Base-by-base conservation (phyloP, 75 land plant genomes). In the Chamaecyparis obtusa region DNA sequence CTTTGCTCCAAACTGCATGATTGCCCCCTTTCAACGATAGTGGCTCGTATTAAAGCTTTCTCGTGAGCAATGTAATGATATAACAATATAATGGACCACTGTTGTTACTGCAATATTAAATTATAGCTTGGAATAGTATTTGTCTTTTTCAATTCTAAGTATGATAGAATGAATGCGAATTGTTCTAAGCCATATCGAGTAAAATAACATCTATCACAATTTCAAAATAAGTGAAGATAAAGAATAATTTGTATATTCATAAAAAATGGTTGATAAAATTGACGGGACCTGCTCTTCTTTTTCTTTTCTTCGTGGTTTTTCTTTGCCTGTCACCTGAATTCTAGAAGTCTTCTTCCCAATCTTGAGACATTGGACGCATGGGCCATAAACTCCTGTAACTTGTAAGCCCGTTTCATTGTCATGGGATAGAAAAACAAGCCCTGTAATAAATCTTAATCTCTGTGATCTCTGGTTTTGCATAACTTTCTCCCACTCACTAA, bases 321-420 rank as follows among this genome's bases (percentile, higher is more conserved):
- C 99, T 14, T 97, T 96, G n/a, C 97, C 99, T 2, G 99, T 96
- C 43, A 96, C 89, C 27, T 95, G 91, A 60, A 93, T 92, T 67
- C 97, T 88, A 35, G 95, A 93, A 9, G 96, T 90, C 89, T 90
- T 97, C 90, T 91, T 94, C 83, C 97, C 99, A 69, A 97, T 95
- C 76, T 90, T 96, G 75, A 97, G 84, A 97, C 99, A 92, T 90
- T 90, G 54, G 92, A 91, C 0, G 93, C 48, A 88, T 97, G 99
- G 6, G 97, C 99, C 64, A 94, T 94, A 90, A 97, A 97, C 88
- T 97, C 99, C 95, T 97, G 83, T 11, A 80, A 80, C 44, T 80
- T 80, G 83, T 80, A 80, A 41, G 83, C 83, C 49, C 83, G 49
- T 49, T 80, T 80, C 83, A 80, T 80, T 24, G 83, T 80, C 44